phyloP scores from a whole-genome alignment of 2,329 filamentous ascomycete genomes.

The Davidsoniella eucalypti region DNA sequence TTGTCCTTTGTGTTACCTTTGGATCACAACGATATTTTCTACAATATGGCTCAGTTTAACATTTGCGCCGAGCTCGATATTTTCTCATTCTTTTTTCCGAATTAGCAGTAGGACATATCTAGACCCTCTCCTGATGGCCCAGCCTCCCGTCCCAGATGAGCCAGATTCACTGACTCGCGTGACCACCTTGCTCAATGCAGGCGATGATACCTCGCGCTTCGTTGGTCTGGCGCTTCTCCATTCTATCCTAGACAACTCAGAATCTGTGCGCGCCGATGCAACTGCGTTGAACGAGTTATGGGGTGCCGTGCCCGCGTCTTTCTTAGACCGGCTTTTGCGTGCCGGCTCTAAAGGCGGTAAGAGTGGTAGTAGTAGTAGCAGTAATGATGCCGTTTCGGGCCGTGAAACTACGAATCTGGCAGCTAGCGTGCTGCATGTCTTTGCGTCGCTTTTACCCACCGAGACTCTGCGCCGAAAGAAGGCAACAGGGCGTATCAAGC shows the following conservation, averaged over 20 bases:
- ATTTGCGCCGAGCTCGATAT: too few species aligned
- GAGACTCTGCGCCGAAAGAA: conserved; percentile 26
- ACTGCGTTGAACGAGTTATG: conserved; percentile 34
- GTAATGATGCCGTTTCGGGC: neutral
- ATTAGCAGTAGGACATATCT: too few species aligned
- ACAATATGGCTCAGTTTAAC: too few species aligned
- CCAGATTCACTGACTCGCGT: conserved; percentile 26
- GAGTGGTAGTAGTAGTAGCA: too few species aligned
- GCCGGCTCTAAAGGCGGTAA: conserved; percentile 28
- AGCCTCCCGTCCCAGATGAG: neutral
- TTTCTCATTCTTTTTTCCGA: too few species aligned
- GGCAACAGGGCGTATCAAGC: conserved; percentile 35
- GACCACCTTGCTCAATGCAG: conserved; percentile 36
- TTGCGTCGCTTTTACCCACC: conserved; percentile 39
- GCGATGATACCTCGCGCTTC: conserved; percentile 52
- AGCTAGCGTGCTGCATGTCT: conserved; percentile 46
- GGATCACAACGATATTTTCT: too few species aligned
- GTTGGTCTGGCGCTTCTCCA: conserved; percentile 51
- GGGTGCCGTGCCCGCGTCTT: conserved; percentile 43
- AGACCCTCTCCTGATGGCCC: neutral
- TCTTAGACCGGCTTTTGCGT: conserved; percentile 45
- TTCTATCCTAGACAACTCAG: conserved; percentile 45
- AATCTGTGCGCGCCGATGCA: conserved; percentile 32
- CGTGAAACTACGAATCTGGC: conserved; percentile 46
- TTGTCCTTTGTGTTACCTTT: neutral